These are phyloP conservation scores for Chrysosporium queenslandicum DNA, from an alignment of 2,329 filamentous ascomycete species.

Conservation along the genomic window DNA sequence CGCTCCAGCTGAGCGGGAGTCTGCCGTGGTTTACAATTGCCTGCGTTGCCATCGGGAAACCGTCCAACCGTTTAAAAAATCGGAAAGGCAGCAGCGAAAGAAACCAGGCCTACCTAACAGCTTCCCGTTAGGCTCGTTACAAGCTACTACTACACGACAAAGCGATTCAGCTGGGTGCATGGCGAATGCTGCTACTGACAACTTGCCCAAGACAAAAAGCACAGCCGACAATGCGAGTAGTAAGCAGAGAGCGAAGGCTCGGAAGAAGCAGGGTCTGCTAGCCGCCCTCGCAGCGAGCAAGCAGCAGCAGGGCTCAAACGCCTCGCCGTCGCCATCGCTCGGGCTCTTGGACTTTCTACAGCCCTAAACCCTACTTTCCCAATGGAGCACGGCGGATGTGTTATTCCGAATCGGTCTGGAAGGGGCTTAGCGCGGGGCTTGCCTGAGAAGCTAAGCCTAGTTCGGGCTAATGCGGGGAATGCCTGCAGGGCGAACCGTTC, in stretches of 20 bases:
- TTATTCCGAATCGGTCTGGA: constrained; percentile 18
- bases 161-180: constrained; percentile 12
- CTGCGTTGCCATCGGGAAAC: constrained; percentile 30
- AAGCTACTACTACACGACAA: constrained; percentile 10
- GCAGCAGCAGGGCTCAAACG: constrained; percentile 22
- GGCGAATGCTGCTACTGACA: neutral
- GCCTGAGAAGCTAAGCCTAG: neutral
- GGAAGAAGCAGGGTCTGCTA: constrained; percentile 46
- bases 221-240: constrained; percentile 38
- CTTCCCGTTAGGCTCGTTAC: constrained; percentile 2
- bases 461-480: constrained; percentile 1
- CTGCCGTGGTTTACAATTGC: constrained; percentile 28
- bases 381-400: neutral
- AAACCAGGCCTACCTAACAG: constrained; percentile 13
- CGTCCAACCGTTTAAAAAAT: constrained; percentile 21
- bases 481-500: too few species aligned
- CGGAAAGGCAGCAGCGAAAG: constrained; percentile 13
- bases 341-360: constrained; percentile 48
- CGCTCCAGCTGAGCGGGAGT: constrained; percentile 7
- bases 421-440: constrained; percentile 29
- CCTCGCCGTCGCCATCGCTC: constrained; percentile 26
- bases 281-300: constrained; percentile 42
- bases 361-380: constrained; percentile 21
- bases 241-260: constrained; percentile 47
- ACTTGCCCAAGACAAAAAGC: constrained; percentile 10